Base-by-base conservation (phyloP, 352 stramenopile species). In the Phytophthora pseudosyringae region DNA sequence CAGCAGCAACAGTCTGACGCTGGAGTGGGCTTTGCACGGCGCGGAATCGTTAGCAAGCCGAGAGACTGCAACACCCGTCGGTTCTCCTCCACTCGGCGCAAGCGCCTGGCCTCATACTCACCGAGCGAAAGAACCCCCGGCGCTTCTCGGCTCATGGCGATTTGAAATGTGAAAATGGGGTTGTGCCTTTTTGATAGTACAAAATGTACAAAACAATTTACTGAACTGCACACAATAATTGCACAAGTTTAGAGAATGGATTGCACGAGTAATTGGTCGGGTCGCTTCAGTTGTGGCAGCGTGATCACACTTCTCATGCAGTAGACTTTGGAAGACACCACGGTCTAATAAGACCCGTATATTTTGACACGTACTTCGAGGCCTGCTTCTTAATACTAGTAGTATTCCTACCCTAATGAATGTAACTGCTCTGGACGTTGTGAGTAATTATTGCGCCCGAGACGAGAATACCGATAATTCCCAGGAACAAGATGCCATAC, bases 381-480 rank as follows among this genome's bases (percentile, higher is more conserved):
- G 18, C 31, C 15, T 21, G 3, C 12, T 38, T 9, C n/a, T 39
- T n/a, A n/a, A n/a, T n/a, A n/a, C n/a, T n/a, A n/a, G n/a, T n/a
- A 29, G 13, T 58, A n/a, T 36, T 46, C 32, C 15, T 31, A 41
- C 3, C 13, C 31, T 59, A 60, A 18, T 54, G 61, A 35, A 69
- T 59, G 29, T 69, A 69, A 51, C 52, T 57, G 49, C 39, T 54
- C 29, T 39, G 26, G 33, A 50, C 29, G 21, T 64, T 52, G n/a
- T 18, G 41, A 29, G 21, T 53, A 5, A 69, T 69, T 0, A 28
- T 1, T 3, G 13, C 13, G 15, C 18, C 61, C 10, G n/a, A 26
- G 2, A 12, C 21, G 31, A 35, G 1, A 45, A 69, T 69, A 12
- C 35, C 36, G 39, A 52, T 15, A 16, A 57, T 25, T 7, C 29